phyloP scores from a whole-genome alignment of 2,329 filamentous ascomycete species.

The Sporothrix pseudoabietina region DNA sequence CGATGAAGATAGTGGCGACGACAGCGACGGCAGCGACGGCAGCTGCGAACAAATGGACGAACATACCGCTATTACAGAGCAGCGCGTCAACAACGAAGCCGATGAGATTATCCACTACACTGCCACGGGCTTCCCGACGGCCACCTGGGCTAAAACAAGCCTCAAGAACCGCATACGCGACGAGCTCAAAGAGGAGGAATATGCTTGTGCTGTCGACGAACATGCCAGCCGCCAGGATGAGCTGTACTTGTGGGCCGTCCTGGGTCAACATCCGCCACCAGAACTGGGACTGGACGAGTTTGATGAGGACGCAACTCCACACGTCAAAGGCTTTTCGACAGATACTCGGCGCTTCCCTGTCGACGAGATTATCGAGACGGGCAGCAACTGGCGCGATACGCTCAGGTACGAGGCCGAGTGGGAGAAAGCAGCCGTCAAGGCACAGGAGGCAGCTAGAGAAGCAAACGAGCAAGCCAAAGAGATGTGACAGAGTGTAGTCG shows the following conservation, averaged over 20 bases:
- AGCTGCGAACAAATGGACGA: not conserved
- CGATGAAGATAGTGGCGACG: constrained; percentile 25
- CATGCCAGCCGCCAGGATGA: constrained; percentile 48
- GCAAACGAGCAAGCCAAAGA: not conserved
- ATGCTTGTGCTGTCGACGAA: constrained; percentile 49
- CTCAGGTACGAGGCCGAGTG: constrained; percentile 47
- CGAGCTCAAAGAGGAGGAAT: constrained; percentile 48
- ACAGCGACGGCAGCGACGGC: constrained; percentile 31
- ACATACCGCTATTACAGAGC: not conserved
- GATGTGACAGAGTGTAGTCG: not conserved
- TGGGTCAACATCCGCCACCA: constrained; percentile 45
- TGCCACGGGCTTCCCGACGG: constrained; percentile 47
- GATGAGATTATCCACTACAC: constrained; percentile 50
- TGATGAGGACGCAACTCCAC: constrained; percentile 31
- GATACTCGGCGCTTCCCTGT: constrained; percentile 37
- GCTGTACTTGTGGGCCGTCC: constrained; percentile 49
- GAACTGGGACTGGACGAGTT: constrained; percentile 23
- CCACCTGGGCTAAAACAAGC: constrained; percentile 33
- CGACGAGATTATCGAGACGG: constrained; percentile 44
- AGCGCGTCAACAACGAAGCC: constrained; percentile 41
- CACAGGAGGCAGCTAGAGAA: not conserved
- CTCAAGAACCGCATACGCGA: constrained; percentile 46
- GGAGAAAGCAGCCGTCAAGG: constrained; percentile 40
- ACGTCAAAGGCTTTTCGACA: constrained; percentile 24
- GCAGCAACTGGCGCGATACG: constrained; percentile 46